Percentiles rank a stretch among this genome's conserved stretches.
phyloP scores from a whole-genome alignment of 2,329 filamentous ascomycete genomes.

The Lasiodiplodia theobromae region DNA sequence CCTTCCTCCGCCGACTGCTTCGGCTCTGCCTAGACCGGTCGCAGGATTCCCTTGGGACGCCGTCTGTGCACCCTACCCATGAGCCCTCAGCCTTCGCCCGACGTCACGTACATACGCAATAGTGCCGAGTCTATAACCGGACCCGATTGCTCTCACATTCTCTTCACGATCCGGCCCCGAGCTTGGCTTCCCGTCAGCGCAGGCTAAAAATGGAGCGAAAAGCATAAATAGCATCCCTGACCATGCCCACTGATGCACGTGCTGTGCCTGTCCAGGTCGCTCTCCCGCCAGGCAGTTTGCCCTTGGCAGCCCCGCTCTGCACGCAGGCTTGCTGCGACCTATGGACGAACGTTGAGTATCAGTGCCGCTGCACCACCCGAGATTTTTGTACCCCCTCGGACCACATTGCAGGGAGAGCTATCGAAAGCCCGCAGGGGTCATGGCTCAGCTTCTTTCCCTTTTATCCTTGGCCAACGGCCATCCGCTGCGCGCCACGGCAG shows the following conservation, averaged over 20 bases:
- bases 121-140: not conserved
- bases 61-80: not conserved
- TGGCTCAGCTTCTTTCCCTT: slow-evolving; percentile 1
- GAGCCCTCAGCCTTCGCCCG: not conserved
- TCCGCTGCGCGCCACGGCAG: not conserved
- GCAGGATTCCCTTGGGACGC: not conserved
- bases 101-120: slow-evolving; percentile 3
- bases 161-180: slow-evolving; percentile 1
- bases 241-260: not conserved
- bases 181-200: not conserved
- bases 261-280: not conserved
- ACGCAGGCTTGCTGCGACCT: not conserved
- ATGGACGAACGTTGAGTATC: not conserved
- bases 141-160: not conserved
- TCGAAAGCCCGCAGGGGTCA: slow-evolving; percentile 17
- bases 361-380: slow-evolving; percentile 1
- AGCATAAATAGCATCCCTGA: not conserved
- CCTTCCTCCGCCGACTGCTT: not conserved
- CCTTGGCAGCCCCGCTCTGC: slow-evolving; percentile 4
- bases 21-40: not conserved
- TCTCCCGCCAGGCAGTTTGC: not conserved
- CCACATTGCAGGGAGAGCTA: slow-evolving; percentile 5
- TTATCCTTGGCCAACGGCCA: not conserved
- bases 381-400: slow-evolving; percentile 18
- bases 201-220: not conserved